Conservation (phyloP, 108 stramenopile genomes). For the Epithemia pelagica region DNA sequence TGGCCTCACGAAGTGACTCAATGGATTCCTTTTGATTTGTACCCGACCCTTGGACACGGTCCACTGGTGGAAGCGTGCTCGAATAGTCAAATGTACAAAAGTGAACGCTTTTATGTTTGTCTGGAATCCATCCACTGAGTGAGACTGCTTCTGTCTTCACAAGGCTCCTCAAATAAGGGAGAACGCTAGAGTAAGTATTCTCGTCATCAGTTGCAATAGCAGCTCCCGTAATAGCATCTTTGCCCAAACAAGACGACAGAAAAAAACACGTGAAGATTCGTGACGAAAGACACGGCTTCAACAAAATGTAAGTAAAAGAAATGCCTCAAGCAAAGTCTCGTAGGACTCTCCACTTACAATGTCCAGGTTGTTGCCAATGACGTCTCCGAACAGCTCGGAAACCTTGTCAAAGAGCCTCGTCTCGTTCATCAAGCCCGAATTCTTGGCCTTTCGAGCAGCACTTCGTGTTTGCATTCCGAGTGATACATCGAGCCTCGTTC, state of each 20-base stretch:
- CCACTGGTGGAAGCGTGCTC: conserved; percentile 1
- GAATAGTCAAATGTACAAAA: conserved; percentile 8
- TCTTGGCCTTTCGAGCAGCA: no score
- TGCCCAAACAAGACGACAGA: neutral
- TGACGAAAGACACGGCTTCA: conserved; percentile 7
- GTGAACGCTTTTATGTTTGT: neutral
- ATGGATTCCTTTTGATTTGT: neutral
- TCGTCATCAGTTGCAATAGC: neutral
- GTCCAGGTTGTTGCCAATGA: no score
- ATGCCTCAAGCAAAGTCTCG: no score
- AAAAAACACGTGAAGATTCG: conserved; percentile 1
- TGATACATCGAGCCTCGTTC: no score
- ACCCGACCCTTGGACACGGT: conserved; percentile 7
- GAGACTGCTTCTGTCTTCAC: neutral
- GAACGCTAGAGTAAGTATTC: neutral
- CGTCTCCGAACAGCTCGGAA: no score
- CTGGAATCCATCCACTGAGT: neutral
- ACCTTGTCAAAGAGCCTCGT: no score
- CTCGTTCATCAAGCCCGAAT: no score
- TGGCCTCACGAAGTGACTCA: neutral
- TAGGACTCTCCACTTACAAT: no score
- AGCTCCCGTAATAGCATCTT: neutral
- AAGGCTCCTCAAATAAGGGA: neutral
- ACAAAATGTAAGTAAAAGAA: no score
- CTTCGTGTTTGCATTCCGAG: no score